Percentiles rank a stretch among this genome's conserved stretches.
These are phyloP conservation scores for Candida stauntonica DNA, from an alignment of 805 yeast genomes.

Conservation along the genomic window DNA sequence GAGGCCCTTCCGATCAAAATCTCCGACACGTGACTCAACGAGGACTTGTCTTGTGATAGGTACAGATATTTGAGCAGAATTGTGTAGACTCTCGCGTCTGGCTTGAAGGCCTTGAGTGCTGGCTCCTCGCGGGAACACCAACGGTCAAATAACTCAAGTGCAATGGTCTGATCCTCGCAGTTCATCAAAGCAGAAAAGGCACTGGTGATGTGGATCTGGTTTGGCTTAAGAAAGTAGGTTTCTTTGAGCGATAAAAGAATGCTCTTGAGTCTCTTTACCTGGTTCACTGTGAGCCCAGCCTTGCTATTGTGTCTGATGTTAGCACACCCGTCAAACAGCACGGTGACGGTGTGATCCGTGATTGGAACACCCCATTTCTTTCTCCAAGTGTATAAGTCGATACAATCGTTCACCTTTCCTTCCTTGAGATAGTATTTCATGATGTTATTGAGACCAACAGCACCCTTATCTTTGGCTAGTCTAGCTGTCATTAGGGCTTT, in stretches of 20 bases:
- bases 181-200: constrained; percentile 41
- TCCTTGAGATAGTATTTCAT: constrained; percentile 43
- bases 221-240: constrained; percentile 29
- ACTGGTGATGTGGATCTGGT: constrained; percentile 42
- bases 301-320: constrained; percentile 22
- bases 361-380: constrained; percentile 58
- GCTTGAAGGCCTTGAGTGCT: constrained; percentile 23
- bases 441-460: constrained; percentile 61
- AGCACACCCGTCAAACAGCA: constrained; percentile 43
- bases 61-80: constrained; percentile 24
- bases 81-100: constrained; percentile 32
- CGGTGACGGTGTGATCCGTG: constrained; percentile 45
- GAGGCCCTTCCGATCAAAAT: constrained; percentile 7
- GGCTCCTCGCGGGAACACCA: constrained; percentile 20
- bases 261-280: constrained; percentile 31
- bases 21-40: background rate
- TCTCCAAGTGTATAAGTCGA: constrained; percentile 48
- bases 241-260: constrained; percentile 29
- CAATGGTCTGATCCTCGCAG: constrained; percentile 34
- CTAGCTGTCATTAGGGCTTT: constrained; percentile 52
- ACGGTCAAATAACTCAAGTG: constrained; percentile 36
- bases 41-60: constrained; percentile 9
- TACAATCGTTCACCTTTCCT: constrained; percentile 42
- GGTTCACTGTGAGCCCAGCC: constrained; percentile 30
- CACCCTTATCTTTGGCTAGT: constrained; percentile 44